These are phyloP conservation scores for Phytophthora constricta DNA, from an alignment of 352 stramenopile genomes.

Conservation along the genomic window DNA sequence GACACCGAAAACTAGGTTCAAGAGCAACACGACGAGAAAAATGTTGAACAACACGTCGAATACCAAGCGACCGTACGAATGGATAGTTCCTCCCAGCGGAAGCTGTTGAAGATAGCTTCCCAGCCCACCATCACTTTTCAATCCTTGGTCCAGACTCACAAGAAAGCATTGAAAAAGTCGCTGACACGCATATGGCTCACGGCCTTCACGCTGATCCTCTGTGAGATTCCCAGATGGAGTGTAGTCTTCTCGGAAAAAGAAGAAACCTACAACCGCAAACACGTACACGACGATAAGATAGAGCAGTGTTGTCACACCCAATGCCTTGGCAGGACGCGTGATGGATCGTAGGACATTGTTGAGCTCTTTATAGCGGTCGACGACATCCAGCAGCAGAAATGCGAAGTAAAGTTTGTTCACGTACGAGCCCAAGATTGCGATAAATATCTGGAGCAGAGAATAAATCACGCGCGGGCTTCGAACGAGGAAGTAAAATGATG, in stretches of 20 bases:
- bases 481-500: constrained; percentile 62
- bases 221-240: constrained; percentile 41
- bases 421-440: constrained; percentile 66
- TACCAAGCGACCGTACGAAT: constrained; percentile 60
- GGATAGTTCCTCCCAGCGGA: constrained; percentile 35
- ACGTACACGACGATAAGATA: constrained; percentile 82
- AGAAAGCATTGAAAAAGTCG: constrained; percentile 80
- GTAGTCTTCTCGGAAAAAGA: constrained; percentile 77
- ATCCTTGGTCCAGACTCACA: constrained; percentile 70
- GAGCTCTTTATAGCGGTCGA: constrained; percentile 81
- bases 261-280: constrained; percentile 74
- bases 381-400: constrained; percentile 75
- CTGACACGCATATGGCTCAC: constrained; percentile 63
- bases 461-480: constrained; percentile 66
- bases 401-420: constrained; percentile 83
- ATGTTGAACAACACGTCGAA: constrained; percentile 80
- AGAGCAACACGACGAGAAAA: constrained; percentile 72
- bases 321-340: constrained; percentile 59
- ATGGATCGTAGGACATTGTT: constrained; percentile 78
- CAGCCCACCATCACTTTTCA: constrained; percentile 71
- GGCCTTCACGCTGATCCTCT: constrained; percentile 36
- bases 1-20: constrained; percentile 81
- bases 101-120: constrained; percentile 56
- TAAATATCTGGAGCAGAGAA: constrained; percentile 58
- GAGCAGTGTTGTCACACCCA: constrained; percentile 63